These are phyloP conservation scores for Boletus tomentosulus DNA, from an alignment of 768 basidiomycete species.

Conservation along the genomic window DNA sequence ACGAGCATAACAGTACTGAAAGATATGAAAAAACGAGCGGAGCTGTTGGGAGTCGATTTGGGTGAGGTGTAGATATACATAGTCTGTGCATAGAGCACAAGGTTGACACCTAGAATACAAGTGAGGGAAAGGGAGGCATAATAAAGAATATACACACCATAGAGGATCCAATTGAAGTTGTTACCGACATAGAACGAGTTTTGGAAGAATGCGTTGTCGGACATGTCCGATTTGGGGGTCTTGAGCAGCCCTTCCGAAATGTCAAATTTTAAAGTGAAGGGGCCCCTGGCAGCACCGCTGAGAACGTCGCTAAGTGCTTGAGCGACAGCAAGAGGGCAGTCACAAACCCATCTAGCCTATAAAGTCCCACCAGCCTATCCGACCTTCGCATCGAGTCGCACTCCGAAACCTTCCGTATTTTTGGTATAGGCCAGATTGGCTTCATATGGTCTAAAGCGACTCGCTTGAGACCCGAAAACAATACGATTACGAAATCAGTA, in stretches of 20 bases:
- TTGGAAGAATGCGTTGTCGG: slow-evolving; percentile 6
- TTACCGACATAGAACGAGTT: slow-evolving; percentile 17
- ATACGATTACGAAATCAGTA: neutral
- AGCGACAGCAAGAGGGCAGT: neutral
- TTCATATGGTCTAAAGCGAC: neutral
- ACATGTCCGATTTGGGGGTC: neutral
- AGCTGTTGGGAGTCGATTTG: neutral
- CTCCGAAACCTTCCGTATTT: neutral
- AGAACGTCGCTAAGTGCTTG: neutral
- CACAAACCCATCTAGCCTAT: neutral
- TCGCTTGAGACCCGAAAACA: neutral
- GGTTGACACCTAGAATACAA: slow-evolving; percentile 5
- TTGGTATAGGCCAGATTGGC: no score
- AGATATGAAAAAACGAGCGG: slow-evolving; percentile 6
- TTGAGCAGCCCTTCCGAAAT: neutral
- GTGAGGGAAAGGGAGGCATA: neutral
- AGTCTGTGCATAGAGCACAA: slow-evolving; percentile 11
- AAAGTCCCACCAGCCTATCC: neutral
- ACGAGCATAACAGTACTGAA: slow-evolving; percentile 16
- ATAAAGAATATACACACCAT: slow-evolving; percentile 1
- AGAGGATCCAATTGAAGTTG: slow-evolving; percentile 12
- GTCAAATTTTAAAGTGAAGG: neutral
- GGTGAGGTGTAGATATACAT: neutral
- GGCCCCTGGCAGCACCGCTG: neutral
- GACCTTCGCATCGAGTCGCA: neutral